Evolutionary conservation across 2,329 filamentous ascomycete species (phyloP).

Genomic region (Atkinsonella hypoxylon): DNA sequence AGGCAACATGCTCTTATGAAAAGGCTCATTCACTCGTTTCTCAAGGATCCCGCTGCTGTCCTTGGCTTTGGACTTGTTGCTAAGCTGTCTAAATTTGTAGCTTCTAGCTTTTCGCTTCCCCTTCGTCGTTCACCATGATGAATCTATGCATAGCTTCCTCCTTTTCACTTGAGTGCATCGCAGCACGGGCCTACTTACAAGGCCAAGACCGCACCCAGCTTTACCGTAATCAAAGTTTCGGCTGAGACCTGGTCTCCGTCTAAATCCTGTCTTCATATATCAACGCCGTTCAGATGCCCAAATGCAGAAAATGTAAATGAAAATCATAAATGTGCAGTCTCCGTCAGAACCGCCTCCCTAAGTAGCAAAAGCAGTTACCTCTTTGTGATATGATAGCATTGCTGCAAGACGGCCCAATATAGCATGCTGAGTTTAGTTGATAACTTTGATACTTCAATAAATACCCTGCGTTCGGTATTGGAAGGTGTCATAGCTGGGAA

Average conservation of each 20-base stretch:
- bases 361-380: background rate
- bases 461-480: constrained; percentile 83
- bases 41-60: background rate
- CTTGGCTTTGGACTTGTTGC: background rate
- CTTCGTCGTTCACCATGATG: background rate
- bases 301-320: constrained; percentile 1
- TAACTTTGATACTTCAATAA: constrained; percentile 39
- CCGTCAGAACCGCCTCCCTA: background rate
- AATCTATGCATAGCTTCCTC: background rate
- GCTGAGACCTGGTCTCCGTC: background rate
- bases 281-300: constrained; percentile 6
- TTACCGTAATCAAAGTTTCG: background rate
- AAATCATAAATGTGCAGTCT: background rate
- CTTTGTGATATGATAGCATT: background rate
- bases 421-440: background rate
- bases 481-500: constrained; percentile 66
- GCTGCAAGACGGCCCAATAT: background rate
- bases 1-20: background rate
- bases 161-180: background rate
- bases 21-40: background rate
- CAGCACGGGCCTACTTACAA: background rate
- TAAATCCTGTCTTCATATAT: background rate
- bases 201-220: background rate
- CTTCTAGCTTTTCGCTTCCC: background rate
- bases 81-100: background rate